Conservation (phyloP, 768 basidiomycete genomes). For the Boletellus sp. region DNA sequence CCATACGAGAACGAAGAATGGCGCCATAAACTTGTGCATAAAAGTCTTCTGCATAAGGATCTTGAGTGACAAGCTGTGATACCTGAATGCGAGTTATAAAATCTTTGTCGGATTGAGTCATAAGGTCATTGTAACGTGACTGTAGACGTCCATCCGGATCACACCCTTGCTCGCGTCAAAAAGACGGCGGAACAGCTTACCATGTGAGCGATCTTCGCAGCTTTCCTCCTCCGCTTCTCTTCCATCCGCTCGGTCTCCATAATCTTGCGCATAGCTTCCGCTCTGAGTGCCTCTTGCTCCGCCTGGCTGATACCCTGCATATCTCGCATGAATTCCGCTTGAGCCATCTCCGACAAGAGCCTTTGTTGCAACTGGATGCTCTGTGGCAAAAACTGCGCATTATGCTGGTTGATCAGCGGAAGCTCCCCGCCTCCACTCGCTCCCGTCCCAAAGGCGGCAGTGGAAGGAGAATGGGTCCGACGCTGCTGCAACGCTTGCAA, state of each 20-base stretch:
- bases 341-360: slow-evolving; percentile 71
- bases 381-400: slow-evolving; percentile 53
- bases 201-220: slow-evolving; percentile 87
- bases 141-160: slow-evolving; percentile 25
- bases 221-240: slow-evolving; percentile 74
- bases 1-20: slow-evolving; percentile 74
- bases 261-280: slow-evolving; percentile 85
- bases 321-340: slow-evolving; percentile 63
- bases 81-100: slow-evolving; percentile 99
- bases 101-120: slow-evolving; percentile 98
- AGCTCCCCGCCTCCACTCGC: slow-evolving; percentile 27
- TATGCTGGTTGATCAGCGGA: slow-evolving; percentile 47
- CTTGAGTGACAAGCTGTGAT: slow-evolving; percentile 94
- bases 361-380: slow-evolving; percentile 72
- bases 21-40: slow-evolving; percentile 96
- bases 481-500: slow-evolving; percentile 48
- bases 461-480: slow-evolving; percentile 46
- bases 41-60: slow-evolving; percentile 97
- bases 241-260: slow-evolving; percentile 88
- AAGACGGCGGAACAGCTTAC: slow-evolving; percentile 35
- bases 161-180: not conserved
- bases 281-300: slow-evolving; percentile 67
- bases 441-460: slow-evolving; percentile 31
- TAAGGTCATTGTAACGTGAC: slow-evolving; percentile 91
- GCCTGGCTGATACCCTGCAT: slow-evolving; percentile 56